Evolutionary conservation across 192 early-diverging fungal species (phyloP).

Genomic region (Phlyctochytrium arcticum): DNA sequence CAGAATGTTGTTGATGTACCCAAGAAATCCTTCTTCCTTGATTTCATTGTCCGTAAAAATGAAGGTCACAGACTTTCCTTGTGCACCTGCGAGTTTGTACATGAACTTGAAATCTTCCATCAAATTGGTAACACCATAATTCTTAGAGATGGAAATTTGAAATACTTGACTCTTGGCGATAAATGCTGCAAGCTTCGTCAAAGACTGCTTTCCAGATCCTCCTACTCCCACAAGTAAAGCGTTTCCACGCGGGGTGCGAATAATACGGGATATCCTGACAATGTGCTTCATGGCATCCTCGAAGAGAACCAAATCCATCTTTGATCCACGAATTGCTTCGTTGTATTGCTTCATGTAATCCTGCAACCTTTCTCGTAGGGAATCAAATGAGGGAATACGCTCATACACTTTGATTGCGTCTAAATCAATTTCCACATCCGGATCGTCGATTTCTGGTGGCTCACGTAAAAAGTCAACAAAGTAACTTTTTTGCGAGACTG

Average conservation of each 20-base stretch:
- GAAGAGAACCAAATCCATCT: constrained; percentile 65
- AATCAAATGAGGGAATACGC: constrained; percentile 56
- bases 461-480: constrained; percentile 61
- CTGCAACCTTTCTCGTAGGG: constrained; percentile 41
- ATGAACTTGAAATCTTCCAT: constrained; percentile 69
- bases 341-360: constrained; percentile 65
- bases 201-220: constrained; percentile 64
- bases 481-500: constrained; percentile 41
- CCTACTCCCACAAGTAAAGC: constrained; percentile 62
- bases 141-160: constrained; percentile 64
- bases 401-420: constrained; percentile 60
- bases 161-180: constrained; percentile 62
- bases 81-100: constrained; percentile 60
- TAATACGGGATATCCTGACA: constrained; percentile 59
- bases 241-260: constrained; percentile 57
- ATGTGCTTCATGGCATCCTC: constrained; percentile 68
- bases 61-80: constrained; percentile 56
- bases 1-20: constrained; percentile 63
- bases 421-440: constrained; percentile 56
- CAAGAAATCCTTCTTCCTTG: constrained; percentile 62
- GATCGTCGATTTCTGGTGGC: constrained; percentile 58
- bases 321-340: constrained; percentile 53
- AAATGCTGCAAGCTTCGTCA: constrained; percentile 59
- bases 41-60: constrained; percentile 67
- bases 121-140: constrained; percentile 52